These are phyloP conservation scores for Byssochlamys sp. DNA, from an alignment of 2,329 filamentous ascomycete species.

Conservation along the genomic window DNA sequence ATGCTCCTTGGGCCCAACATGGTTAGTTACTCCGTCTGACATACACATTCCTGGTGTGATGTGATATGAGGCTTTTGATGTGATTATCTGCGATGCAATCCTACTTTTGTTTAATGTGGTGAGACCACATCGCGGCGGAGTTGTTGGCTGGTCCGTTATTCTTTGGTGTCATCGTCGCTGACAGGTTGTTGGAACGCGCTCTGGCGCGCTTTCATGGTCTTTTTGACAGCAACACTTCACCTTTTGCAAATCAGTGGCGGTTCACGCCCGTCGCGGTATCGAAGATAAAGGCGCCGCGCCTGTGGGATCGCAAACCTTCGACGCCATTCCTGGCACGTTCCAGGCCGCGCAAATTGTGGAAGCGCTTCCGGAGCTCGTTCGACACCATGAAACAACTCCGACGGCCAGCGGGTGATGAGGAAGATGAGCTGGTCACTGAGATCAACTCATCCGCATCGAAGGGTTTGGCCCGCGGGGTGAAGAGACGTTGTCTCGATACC, in stretches of 20 bases:
- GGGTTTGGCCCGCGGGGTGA: slow-evolving; percentile 24
- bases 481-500: slow-evolving; percentile 23
- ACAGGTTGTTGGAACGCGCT: not conserved
- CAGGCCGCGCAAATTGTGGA: slow-evolving; percentile 38
- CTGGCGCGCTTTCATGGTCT: not conserved
- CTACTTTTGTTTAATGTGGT: not conserved
- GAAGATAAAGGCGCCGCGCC: slow-evolving; percentile 24
- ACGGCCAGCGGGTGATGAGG: slow-evolving; percentile 8
- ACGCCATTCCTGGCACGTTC: slow-evolving; percentile 30
- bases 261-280: slow-evolving; percentile 33
- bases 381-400: slow-evolving; percentile 20
- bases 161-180: not conserved
- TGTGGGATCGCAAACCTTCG: slow-evolving; percentile 38
- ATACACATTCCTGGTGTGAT: not conserved
- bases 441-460: slow-evolving; percentile 24
- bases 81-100: not conserved
- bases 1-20: not conserved
- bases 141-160: not conserved
- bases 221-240: slow-evolving; percentile 5
- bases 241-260: slow-evolving; percentile 21
- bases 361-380: slow-evolving; percentile 31
- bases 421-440: slow-evolving; percentile 19
- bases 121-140: not conserved
- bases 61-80: not conserved
- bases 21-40: not conserved